Percentiles rank a stretch among this genome's conserved stretches.
These are phyloP conservation scores for Termitomyces sp. DNA, from an alignment of 768 basidiomycete genomes.

Conservation along the genomic window DNA sequence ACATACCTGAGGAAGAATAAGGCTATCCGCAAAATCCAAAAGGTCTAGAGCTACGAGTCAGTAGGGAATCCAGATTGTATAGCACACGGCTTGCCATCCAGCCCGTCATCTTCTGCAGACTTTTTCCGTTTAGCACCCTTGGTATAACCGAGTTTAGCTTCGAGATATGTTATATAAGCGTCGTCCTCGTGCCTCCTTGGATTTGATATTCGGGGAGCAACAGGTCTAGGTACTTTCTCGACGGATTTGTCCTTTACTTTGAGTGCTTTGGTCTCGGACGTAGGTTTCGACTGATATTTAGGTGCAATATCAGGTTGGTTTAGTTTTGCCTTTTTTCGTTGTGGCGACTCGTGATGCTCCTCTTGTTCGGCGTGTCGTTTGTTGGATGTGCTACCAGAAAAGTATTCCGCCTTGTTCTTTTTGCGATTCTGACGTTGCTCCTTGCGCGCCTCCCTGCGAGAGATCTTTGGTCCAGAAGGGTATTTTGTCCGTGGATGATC, in stretches of 20 bases:
- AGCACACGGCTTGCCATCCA: conserved; percentile 58
- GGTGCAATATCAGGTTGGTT: conserved; percentile 1
- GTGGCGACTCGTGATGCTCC: conserved; percentile 40
- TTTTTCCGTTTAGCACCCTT: conserved; percentile 38
- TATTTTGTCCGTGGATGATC: conserved; percentile 15
- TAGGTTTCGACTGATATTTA: background rate
- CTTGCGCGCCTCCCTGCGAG: conserved; percentile 62
- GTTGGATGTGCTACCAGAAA: conserved; percentile 25
- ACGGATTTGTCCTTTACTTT: conserved; percentile 22
- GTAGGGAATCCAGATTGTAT: background rate
- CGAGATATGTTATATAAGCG: conserved; percentile 78
- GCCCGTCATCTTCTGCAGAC: conserved; percentile 64
- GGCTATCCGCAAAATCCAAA: conserved; percentile 42
- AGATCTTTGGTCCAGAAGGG: conserved; percentile 18
- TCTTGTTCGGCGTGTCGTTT: conserved; percentile 39
- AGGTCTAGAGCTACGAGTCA: conserved; percentile 35
- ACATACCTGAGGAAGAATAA: conserved; percentile 16
- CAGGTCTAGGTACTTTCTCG: conserved; percentile 23
- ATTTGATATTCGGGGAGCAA: conserved; percentile 3
- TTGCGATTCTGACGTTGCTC: conserved; percentile 55
- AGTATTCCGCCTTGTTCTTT: conserved; percentile 57
- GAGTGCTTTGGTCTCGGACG: conserved; percentile 2
- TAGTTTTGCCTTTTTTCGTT: conserved; percentile 42
- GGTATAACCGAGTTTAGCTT: conserved; percentile 63
- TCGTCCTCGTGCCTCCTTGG: conserved; percentile 67